Evolutionary conservation across 2,329 filamentous ascomycete species (phyloP).

Genomic region (Nakataea oryzae): DNA sequence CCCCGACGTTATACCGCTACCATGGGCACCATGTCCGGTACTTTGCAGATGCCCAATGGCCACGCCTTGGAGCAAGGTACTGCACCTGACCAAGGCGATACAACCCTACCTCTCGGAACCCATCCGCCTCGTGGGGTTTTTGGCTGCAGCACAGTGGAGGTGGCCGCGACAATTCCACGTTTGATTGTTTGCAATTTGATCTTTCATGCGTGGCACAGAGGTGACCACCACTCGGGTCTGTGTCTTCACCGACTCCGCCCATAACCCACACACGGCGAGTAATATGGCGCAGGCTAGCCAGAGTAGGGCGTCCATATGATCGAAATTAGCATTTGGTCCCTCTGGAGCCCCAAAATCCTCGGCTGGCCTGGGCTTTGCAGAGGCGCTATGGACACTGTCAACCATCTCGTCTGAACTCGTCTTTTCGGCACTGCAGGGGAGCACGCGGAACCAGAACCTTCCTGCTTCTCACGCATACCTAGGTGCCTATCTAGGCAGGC

Average conservation of each 20-base stretch:
- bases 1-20: neutral
- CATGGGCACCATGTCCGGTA: neutral
- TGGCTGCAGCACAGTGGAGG: neutral
- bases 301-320: neutral
- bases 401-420: neutral
- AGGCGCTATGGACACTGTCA: neutral
- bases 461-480: neutral
- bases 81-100: neutral
- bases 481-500: no score
- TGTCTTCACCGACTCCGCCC: neutral
- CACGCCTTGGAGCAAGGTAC: neutral
- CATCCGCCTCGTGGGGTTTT: neutral
- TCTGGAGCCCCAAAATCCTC: neutral
- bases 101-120: neutral
- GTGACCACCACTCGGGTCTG: neutral
- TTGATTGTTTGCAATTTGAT: conserved; percentile 1
- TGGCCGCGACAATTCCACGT: neutral
- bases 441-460: neutral
- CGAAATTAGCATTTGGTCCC: neutral
- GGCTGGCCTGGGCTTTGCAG: neutral
- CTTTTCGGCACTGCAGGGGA: neutral
- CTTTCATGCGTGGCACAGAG: neutral
- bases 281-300: neutral
- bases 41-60: neutral
- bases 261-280: neutral